Conservation (phyloP, 148 eudicot species). For the Cornus florida region DNA sequence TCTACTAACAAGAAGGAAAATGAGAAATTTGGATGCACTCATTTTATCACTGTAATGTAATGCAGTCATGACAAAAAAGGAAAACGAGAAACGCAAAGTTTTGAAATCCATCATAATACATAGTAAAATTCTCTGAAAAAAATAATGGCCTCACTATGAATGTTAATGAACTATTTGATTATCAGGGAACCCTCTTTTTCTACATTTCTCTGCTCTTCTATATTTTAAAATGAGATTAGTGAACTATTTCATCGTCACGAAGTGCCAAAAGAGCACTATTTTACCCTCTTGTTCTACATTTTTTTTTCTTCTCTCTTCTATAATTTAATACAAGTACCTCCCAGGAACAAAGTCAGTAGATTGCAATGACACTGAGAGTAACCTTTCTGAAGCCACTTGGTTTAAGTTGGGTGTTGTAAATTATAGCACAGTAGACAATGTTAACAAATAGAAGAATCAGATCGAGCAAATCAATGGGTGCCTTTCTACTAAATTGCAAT, state of each 20-base stretch:
- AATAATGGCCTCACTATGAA: neutral
- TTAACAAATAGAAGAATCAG: neutral
- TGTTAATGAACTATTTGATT: neutral
- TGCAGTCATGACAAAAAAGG: neutral
- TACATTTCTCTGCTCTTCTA: neutral
- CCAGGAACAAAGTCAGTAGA: neutral
- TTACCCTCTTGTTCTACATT: neutral
- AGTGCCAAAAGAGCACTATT: neutral
- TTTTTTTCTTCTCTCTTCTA: neutral
- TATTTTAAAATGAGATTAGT: neutral
- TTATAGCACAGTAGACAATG: neutral
- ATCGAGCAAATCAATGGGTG: neutral
- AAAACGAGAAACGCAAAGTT: no score
- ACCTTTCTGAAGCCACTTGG: neutral
- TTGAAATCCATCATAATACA: no score
- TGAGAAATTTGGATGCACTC: no score
- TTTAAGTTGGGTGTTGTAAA: neutral
- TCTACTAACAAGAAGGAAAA: no score
- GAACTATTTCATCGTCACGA: neutral
- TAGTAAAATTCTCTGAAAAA: neutral
- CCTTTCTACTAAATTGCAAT: neutral
- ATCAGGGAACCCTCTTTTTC: neutral
- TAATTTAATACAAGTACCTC: neutral
- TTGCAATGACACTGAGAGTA: neutral
- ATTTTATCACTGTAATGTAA: no score